Evolutionary conservation across 371 early-diverging fungal species (phyloP).

Genomic region (Polyrhizophydium stewartii): DNA sequence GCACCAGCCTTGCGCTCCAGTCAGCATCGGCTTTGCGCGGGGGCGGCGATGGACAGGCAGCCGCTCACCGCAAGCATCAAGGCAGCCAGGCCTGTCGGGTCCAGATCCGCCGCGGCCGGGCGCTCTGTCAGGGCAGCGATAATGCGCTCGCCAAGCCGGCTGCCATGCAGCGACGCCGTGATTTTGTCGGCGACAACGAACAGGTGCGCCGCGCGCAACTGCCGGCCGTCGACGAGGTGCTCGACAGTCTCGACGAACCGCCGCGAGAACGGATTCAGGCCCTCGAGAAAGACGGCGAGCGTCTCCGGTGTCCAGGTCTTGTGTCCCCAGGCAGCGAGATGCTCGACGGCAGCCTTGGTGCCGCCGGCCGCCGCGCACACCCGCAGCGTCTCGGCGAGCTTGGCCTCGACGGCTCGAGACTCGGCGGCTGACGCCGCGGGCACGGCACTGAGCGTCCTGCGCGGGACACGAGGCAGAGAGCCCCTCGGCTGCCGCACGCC

Average conservation of each 20-base stretch:
- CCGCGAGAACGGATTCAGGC: neutral
- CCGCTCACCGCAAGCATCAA: neutral
- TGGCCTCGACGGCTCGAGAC: too few species aligned
- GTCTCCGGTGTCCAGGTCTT: neutral
- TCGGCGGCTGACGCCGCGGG: too few species aligned
- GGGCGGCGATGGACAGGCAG: neutral
- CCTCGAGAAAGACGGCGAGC: neutral
- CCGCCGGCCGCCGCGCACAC: neutral
- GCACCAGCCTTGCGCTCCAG: too few species aligned
- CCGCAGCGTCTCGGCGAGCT: constrained; percentile 43
- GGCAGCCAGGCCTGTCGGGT: neutral
- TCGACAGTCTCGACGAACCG: neutral
- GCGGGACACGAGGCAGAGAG: too few species aligned
- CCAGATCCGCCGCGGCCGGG: neutral
- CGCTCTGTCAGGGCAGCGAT: neutral
- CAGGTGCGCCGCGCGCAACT: neutral
- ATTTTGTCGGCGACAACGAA: neutral
- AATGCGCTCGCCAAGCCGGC: neutral
- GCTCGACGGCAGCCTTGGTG: neutral
- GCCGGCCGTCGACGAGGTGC: neutral
- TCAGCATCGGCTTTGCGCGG: too few species aligned
- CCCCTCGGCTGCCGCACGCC: too few species aligned
- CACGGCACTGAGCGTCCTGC: too few species aligned
- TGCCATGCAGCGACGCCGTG: neutral
- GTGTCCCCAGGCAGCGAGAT: neutral